Conservation (phyloP, 2,329 filamentous ascomycete genomes). For the Bipolaris bicolor region DNA sequence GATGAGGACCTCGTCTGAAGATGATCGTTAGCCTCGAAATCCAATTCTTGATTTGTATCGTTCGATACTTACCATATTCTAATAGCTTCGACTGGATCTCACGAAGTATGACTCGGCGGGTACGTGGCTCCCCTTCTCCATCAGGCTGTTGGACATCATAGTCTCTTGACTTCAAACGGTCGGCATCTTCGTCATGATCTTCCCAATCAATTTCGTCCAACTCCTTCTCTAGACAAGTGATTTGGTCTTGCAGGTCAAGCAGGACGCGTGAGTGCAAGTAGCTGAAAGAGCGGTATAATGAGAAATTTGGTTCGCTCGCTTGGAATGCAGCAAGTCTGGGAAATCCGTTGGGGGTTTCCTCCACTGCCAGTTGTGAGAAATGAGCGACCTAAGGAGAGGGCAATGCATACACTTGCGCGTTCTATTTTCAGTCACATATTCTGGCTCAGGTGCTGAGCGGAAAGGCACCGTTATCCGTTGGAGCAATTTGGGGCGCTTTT, state of each 20-base stretch:
- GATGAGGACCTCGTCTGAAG: constrained; percentile 47
- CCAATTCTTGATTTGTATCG: neutral
- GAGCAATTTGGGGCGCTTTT: constrained; percentile 34
- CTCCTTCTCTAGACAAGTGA: constrained; percentile 46
- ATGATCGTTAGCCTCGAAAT: neutral
- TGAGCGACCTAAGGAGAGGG: neutral
- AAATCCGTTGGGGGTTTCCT: constrained; percentile 49
- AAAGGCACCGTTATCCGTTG: constrained; percentile 40
- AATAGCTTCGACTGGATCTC: constrained; percentile 44
- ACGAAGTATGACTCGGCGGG: constrained; percentile 33
- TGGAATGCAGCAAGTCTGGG: constrained; percentile 50
- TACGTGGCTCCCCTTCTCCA: constrained; percentile 25
- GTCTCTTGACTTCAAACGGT: constrained; percentile 36
- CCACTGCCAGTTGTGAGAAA: constrained; percentile 34
- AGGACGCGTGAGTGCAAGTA: constrained; percentile 50
- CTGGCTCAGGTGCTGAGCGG: constrained; percentile 38
- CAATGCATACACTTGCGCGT: constrained; percentile 40
- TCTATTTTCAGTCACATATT: constrained; percentile 38
- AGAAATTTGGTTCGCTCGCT: constrained; percentile 49
- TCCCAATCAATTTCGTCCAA: constrained; percentile 46
- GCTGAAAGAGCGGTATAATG: constrained; percentile 49
- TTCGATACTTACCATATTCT: constrained; percentile 40
- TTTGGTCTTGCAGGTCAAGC: constrained; percentile 48
- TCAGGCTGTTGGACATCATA: constrained; percentile 29
- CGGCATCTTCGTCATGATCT: constrained; percentile 31